Conservation (phyloP, 169 alveolate species). For the Cardiosporidium cionae region DNA sequence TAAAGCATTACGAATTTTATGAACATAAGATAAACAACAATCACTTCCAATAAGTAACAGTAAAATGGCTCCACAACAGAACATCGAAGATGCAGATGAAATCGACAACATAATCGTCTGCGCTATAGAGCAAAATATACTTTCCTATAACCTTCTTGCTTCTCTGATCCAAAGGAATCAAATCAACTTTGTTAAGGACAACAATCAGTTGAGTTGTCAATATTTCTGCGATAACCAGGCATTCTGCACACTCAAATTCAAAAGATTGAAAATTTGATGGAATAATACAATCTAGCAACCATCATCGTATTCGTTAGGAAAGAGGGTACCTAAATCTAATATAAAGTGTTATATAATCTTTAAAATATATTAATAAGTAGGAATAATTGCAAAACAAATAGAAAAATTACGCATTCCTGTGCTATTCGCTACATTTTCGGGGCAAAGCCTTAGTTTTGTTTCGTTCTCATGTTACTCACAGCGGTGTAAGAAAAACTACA, state of each 20-base stretch:
- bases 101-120: neutral
- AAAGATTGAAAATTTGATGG: neutral
- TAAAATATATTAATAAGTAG: too few species aligned
- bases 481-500: too few species aligned
- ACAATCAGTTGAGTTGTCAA: slow-evolving; percentile 67
- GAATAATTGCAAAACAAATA: too few species aligned
- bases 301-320: neutral
- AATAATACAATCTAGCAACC: neutral
- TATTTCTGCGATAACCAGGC: slow-evolving; percentile 79
- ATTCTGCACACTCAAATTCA: slow-evolving; percentile 54
- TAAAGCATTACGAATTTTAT: neutral
- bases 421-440: too few species aligned
- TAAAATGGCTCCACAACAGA: neutral
- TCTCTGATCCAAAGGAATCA: slow-evolving; percentile 57
- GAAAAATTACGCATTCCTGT: too few species aligned
- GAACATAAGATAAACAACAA: neutral
- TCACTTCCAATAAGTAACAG: neutral
- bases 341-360: neutral
- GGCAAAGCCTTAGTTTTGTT: too few species aligned
- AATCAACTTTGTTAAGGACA: slow-evolving; percentile 78
- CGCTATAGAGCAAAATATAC: neutral
- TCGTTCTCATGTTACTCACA: too few species aligned
- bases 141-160: slow-evolving; percentile 30
- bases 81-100: neutral
- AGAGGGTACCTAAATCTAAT: neutral